Base-by-base conservation (phyloP, 805 yeast species). In the Wickerhamiella occidentalis region DNA sequence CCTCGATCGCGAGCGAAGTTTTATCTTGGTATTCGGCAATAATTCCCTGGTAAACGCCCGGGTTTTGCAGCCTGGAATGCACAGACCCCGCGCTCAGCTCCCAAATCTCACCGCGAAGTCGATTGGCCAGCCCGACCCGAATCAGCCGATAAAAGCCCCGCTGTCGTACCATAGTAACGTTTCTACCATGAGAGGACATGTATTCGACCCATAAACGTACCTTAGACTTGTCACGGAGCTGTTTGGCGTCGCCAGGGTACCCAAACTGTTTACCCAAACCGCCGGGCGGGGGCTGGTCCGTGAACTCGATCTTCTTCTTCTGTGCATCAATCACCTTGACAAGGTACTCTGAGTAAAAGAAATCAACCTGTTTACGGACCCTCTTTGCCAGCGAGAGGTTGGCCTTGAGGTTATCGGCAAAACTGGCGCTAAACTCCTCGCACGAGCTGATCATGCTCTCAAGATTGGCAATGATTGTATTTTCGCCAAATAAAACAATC, bases 21-120 rank as follows among this genome's bases (percentile, higher is more conserved):
- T 79, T 76, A 3, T 79, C 83, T 28, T 68, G 72, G 60, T 84
- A 79, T 15, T 77, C 80, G 2, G 68, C 71, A 46, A 87, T 68
- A 6, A 88, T 55, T 28, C 67, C 64, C 40, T 69, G 62, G 64
- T 88, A 92, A 42, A 76, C 78, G 0, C 73, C 76, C 11, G 72
- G 73, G 57, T 82, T 71, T 47, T 77, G 76, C 59, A 79, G 75
- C 46, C 97, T 71, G 48, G 76, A 60, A 60, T 78, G 85, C 71
- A 87, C 78, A 0, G 95, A 80, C 3, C 98, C 99, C 40, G 85
- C 78, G 47, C 86, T 77, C 48, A 85, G 67, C 63, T 92, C 98
- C 99, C 99, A 92, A 12, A 92, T 70, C 61, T 92, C 99, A 35
- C 98, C 98, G 56, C 99, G 74, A 48, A 92, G 69, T 52, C 94